These are phyloP conservation scores for Plasmodium fragile DNA, from an alignment of 169 alveolate genomes.

Conservation along the genomic window DNA sequence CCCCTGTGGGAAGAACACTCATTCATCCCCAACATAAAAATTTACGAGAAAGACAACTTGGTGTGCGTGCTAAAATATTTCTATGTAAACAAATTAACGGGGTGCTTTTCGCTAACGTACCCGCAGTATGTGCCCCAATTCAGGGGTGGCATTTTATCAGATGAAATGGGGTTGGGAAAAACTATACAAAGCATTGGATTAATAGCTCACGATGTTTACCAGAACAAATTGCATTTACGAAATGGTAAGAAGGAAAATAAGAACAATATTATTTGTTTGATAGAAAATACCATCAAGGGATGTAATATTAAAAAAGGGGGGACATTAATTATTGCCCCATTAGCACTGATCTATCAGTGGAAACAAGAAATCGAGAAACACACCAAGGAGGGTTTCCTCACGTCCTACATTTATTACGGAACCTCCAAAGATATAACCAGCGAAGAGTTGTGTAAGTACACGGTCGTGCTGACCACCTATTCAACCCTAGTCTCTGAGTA, in stretches of 20 bases:
- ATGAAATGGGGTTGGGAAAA: conserved; percentile 99
- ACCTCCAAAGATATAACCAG: conserved; percentile 68
- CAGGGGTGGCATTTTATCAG: conserved; percentile 88
- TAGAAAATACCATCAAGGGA: conserved; percentile 69
- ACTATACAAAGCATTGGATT: conserved; percentile 97
- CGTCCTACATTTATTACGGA: conserved; percentile 80
- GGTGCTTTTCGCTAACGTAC: conserved; percentile 54
- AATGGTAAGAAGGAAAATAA: conserved; percentile 26
- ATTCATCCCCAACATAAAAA: conserved; percentile 63
- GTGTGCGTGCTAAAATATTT: conserved; percentile 63
- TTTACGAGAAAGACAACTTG: conserved; percentile 25
- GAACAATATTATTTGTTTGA: conserved; percentile 29
- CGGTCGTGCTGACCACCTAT: conserved; percentile 89
- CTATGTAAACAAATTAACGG: conserved; percentile 59
- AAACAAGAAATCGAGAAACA: conserved; percentile 82
- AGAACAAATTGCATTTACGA: conserved; percentile 33
- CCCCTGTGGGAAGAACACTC: conserved; percentile 74
- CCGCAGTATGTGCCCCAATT: conserved; percentile 69
- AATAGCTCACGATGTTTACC: conserved; percentile 81
- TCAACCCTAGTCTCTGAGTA: conserved; percentile 87
- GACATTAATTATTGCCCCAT: conserved; percentile 88
- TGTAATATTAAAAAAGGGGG: conserved; percentile 79
- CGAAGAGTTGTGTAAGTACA: conserved; percentile 78
- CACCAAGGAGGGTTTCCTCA: conserved; percentile 77
- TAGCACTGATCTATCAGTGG: conserved; percentile 88